Evolutionary conservation across 2,329 filamentous ascomycete genomes (phyloP).

Genomic region (Colletotrichum destructivum): DNA sequence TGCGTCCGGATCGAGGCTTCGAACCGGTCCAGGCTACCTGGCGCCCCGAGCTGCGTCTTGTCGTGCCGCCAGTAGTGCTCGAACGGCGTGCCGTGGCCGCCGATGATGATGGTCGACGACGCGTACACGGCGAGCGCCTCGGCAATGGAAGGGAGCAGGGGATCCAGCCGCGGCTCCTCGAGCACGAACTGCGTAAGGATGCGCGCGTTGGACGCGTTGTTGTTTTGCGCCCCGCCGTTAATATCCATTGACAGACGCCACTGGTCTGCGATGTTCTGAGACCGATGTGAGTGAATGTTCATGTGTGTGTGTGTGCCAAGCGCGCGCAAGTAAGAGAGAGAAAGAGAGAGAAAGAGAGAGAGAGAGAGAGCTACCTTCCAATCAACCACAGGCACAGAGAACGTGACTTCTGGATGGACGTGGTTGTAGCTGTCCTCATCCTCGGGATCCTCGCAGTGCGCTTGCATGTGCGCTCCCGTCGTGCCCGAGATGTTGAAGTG

Average conservation of each 20-base stretch:
- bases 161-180: constrained; percentile 57
- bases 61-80: constrained; percentile 68
- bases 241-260: constrained; percentile 72
- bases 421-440: constrained; percentile 71
- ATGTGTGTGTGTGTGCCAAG: not conserved
- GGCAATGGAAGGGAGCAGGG: constrained; percentile 75
- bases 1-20: constrained; percentile 75
- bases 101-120: constrained; percentile 75
- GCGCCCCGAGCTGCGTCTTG: constrained; percentile 54
- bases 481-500: constrained; percentile 69
- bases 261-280: constrained; percentile 62
- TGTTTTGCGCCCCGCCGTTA: constrained; percentile 67
- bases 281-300: not conserved
- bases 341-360: not conserved
- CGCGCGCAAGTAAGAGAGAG: no score
- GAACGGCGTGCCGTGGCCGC: constrained; percentile 73
- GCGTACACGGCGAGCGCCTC: constrained; percentile 82
- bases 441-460: constrained; percentile 71
- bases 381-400: constrained; percentile 57
- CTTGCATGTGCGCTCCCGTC: constrained; percentile 71
- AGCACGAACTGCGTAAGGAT: constrained; percentile 71
- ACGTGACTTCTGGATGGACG: constrained; percentile 53
- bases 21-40: constrained; percentile 70
- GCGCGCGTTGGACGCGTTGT: constrained; percentile 71
- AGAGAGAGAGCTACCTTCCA: constrained; percentile 59